Base-by-base conservation (phyloP, 2,329 filamentous ascomycete genomes). In the Neofusicoccum umdonicola region DNA sequence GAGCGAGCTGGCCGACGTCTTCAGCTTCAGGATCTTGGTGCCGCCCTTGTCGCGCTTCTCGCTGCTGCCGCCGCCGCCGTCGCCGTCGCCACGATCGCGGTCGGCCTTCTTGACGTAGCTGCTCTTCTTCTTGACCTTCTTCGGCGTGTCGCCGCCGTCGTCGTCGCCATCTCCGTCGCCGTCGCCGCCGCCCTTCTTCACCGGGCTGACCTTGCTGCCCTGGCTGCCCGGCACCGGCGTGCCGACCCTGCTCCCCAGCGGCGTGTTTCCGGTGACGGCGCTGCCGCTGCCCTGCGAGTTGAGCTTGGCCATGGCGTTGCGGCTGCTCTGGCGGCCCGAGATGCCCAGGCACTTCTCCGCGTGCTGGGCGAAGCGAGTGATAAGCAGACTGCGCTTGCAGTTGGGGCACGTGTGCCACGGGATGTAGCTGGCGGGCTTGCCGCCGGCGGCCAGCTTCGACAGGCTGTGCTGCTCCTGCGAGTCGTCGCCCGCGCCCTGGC, bases 311-410 rank as follows among this genome's bases (percentile, higher is more conserved):
- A 82, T 81, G 37, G 82, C 82, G 65, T 82, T 81, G 47, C 81
- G 70, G 54, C 79, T 80, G 63, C 80, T 81, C 68, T 82, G 80
- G 12, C 85, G 77, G 1, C 85, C 85, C 19, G 80, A 82, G 34
- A 87, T 80, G 27, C 85, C 85, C 68, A 88, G 78, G 68, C 85
- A 88, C 66, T 86, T 84, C 68, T 88, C 85, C 62, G 88, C 71
- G 71, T 88, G 85, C 70, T 86, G 84, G 15, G 85, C 85, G 60
- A 87, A 85, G 54, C 85, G 80, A 31, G 83, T 87, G 68, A 87
- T 86, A 65, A 87, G 82, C 69, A 87, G 77, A 72, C 85, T 87
- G 35, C 86, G 81, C 67, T 87, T 87, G 71, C 85, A 88, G 67
- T 83, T 84, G 9, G 85, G 85, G 72, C 85, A 88, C 11, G 81